Conservation (phyloP, 306 rosid genomes). For the Lupinus albus region DNA sequence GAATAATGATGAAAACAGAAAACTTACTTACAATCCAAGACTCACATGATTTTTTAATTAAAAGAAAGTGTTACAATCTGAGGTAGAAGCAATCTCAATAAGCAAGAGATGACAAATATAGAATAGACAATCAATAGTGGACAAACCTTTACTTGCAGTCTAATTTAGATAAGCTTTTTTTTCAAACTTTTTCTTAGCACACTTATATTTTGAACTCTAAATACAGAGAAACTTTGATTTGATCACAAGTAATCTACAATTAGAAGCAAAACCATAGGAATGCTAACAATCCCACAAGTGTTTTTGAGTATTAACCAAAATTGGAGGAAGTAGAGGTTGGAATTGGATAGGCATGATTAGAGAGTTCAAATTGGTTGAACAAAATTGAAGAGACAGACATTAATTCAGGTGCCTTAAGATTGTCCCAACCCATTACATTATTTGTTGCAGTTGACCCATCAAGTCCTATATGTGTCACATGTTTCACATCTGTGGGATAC, state of each 20-base stretch:
- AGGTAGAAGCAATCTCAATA: conserved; percentile 10
- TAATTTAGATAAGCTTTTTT: no score
- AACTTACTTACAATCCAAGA: no score
- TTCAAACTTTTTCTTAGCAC: conserved; percentile 21
- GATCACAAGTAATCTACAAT: conserved; percentile 45
- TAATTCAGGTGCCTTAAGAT: conserved; percentile 54
- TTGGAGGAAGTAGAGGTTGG: conserved; percentile 29
- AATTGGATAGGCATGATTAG: conserved; percentile 72
- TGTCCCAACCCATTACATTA: conserved; percentile 60
- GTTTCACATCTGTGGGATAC: conserved; percentile 89
- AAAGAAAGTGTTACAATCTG: no score
- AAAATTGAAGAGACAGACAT: conserved; percentile 75
- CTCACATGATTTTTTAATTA: no score
- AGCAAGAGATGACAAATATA: conserved; percentile 26
- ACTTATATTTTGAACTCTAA: conserved; percentile 35
- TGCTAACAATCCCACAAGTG: conserved; percentile 24
- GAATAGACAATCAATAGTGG: not conserved
- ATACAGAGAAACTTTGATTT: conserved; percentile 30
- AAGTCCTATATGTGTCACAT: conserved; percentile 86
- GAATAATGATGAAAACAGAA: no score
- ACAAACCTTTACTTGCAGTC: no score
- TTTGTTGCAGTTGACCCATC: conserved; percentile 79
- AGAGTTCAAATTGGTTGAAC: conserved; percentile 73
- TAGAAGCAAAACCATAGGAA: conserved; percentile 24
- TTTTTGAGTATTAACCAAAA: conserved; percentile 30